Conservation (phyloP, 192 early-diverging fungal genomes). For the Mortierella antarctica region DNA sequence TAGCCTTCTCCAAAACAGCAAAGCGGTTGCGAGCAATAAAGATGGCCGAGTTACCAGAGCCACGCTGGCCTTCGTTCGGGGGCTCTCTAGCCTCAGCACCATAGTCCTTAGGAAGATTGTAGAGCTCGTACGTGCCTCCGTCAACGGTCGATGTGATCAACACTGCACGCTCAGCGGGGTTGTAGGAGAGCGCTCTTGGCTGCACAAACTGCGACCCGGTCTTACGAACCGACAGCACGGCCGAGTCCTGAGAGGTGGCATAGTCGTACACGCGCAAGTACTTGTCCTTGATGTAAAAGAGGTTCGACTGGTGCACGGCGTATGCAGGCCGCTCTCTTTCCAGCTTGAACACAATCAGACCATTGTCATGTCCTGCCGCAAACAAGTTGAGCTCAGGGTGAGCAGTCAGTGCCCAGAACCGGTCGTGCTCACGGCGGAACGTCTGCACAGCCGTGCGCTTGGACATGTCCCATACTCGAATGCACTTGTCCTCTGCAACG, state of each 20-base stretch:
- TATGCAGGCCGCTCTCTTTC: slow-evolving; percentile 97
- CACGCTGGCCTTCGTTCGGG: slow-evolving; percentile 77
- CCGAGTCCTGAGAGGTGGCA: slow-evolving; percentile 77
- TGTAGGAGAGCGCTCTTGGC: slow-evolving; percentile 90
- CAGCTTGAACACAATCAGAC: slow-evolving; percentile 98
- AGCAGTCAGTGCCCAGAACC: slow-evolving; percentile 94
- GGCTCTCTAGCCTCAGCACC: slow-evolving; percentile 71
- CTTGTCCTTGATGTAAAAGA: slow-evolving; percentile 93
- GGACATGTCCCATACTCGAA: slow-evolving; percentile 98
- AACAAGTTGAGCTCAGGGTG: slow-evolving; percentile 99
- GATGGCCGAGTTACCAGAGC: slow-evolving; percentile 83
- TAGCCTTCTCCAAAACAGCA: slow-evolving; percentile 92
- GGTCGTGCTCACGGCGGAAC: slow-evolving; percentile 96
- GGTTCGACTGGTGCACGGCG: slow-evolving; percentile 82
- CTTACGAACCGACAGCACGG: slow-evolving; percentile 81
- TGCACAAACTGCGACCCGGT: slow-evolving; percentile 77
- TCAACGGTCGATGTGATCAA: slow-evolving; percentile 86
- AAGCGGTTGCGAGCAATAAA: slow-evolving; percentile 98
- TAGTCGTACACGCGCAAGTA: slow-evolving; percentile 88
- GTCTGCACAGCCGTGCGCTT: slow-evolving; percentile 95
- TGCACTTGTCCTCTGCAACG: slow-evolving; percentile 96
- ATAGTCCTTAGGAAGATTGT: slow-evolving; percentile 80
- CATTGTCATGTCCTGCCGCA: slow-evolving; percentile 96
- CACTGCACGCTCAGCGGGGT: slow-evolving; percentile 93
- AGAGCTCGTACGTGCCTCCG: slow-evolving; percentile 93